phyloP scores from a whole-genome alignment of 2,329 filamentous ascomycete species.

The Epichloe aotearoae region DNA sequence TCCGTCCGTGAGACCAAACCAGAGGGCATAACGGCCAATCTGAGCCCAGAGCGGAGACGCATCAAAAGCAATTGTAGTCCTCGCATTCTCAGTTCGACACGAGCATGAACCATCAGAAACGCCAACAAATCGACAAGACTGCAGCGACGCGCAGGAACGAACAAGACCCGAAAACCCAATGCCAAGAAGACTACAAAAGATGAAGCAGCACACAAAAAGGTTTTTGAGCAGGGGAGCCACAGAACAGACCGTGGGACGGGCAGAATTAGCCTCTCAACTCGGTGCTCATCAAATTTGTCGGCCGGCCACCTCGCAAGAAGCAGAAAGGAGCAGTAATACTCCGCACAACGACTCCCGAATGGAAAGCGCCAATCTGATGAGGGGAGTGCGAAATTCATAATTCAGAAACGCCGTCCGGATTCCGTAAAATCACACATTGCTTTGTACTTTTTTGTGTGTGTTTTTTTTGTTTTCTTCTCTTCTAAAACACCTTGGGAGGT shows the following conservation, averaged over 20 bases:
- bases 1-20: not conserved
- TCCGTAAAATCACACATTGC: conserved; percentile 6
- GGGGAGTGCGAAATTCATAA: conserved; percentile 17
- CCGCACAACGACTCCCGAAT: conserved; percentile 27
- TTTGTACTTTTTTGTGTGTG: conserved; percentile 9
- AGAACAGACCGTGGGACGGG: conserved; percentile 9
- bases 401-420: conserved; percentile 18
- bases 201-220: conserved; percentile 8
- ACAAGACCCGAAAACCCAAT: not conserved
- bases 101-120: not conserved
- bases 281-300: conserved; percentile 29
- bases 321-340: conserved; percentile 22
- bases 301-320: conserved; percentile 37
- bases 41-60: not conserved
- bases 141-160: not conserved
- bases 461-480: conserved; percentile 10
- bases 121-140: not conserved
- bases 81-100: not conserved
- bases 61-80: not conserved
- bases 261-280: conserved; percentile 27
- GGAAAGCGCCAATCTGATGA: conserved; percentile 37
- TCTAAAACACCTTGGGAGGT: not conserved
- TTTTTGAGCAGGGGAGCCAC: conserved; percentile 17
- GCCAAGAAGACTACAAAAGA: conserved; percentile 8
- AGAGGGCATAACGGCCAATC: not conserved